Evolutionary conservation across 2,329 filamentous ascomycete genomes (phyloP).

Genomic region (Berkeleyomyces rouxiae): DNA sequence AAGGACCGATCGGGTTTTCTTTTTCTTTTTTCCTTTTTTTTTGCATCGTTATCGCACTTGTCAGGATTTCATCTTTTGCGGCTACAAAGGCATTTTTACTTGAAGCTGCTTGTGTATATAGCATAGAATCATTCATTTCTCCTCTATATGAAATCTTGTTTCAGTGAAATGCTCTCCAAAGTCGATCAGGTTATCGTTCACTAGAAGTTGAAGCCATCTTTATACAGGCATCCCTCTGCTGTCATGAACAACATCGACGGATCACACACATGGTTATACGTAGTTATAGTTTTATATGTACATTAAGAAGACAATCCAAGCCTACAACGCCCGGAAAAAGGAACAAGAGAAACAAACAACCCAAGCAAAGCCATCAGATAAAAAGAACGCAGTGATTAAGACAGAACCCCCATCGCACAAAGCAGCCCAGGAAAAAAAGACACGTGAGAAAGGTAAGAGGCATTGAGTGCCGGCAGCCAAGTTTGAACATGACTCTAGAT

Average conservation of each 20-base stretch:
- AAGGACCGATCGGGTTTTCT: background rate
- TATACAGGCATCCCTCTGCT: background rate
- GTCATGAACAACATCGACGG: no score
- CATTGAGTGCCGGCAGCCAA: no score
- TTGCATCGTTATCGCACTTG: background rate
- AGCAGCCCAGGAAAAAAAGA: no score
- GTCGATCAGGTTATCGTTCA: background rate
- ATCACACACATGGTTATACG: no score
- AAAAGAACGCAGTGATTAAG: background rate
- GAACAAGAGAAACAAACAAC: background rate
- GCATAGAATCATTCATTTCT: background rate
- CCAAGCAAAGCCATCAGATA: background rate
- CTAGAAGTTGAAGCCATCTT: background rate
- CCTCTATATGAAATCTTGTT: background rate
- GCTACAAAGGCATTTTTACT: slow-evolving; percentile 9
- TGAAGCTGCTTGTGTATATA: background rate
- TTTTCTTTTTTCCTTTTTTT: slow-evolving; percentile 3
- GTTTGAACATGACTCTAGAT: no score
- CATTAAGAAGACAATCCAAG: no score
- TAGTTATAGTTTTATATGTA: no score
- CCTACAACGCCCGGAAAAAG: background rate
- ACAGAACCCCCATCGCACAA: no score
- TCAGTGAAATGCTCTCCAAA: background rate
- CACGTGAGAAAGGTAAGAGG: no score
- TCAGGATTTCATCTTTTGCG: slow-evolving; percentile 1